These are phyloP conservation scores for Linanthus parryae DNA, from an alignment of 148 eudicot genomes.

Conservation along the genomic window DNA sequence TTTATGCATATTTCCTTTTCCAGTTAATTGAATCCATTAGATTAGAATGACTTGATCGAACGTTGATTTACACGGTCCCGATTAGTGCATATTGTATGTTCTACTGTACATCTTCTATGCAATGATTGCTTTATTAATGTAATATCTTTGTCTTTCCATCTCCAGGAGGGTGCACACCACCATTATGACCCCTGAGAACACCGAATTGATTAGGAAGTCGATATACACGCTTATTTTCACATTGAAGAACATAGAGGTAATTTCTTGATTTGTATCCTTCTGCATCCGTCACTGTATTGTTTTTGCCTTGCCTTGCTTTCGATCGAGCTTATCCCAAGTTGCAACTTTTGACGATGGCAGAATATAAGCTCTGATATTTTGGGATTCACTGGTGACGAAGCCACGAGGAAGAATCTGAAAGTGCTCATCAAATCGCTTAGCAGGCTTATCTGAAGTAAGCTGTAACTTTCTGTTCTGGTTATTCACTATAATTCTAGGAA, in stretches of 20 bases:
- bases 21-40: no score
- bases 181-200: conserved; percentile 85
- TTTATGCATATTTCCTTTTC: not conserved
- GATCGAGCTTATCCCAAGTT: not conserved
- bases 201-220: conserved; percentile 87
- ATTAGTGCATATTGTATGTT: no score
- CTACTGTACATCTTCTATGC: no score
- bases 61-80: no score
- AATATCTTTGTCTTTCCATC: not conserved
- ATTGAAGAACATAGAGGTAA: conserved; percentile 82
- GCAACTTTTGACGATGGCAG: conserved; percentile 32
- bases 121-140: no score
- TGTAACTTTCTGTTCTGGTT: no score
- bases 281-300: not conserved
- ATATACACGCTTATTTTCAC: conserved; percentile 76
- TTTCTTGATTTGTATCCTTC: conserved; percentile 1
- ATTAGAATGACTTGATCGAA: no score
- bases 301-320: not conserved
- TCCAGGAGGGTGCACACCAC: conserved; percentile 68
- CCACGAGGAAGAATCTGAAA: conserved; percentile 74
- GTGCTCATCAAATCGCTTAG: conserved; percentile 90
- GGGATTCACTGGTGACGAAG: conserved; percentile 91
- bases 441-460: conserved; percentile 30
- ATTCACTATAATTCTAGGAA: no score
- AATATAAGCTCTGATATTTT: conserved; percentile 75